Evolutionary conservation across 208 protist species (phyloP).

Genomic region (Wallacemonas sp.): DNA sequence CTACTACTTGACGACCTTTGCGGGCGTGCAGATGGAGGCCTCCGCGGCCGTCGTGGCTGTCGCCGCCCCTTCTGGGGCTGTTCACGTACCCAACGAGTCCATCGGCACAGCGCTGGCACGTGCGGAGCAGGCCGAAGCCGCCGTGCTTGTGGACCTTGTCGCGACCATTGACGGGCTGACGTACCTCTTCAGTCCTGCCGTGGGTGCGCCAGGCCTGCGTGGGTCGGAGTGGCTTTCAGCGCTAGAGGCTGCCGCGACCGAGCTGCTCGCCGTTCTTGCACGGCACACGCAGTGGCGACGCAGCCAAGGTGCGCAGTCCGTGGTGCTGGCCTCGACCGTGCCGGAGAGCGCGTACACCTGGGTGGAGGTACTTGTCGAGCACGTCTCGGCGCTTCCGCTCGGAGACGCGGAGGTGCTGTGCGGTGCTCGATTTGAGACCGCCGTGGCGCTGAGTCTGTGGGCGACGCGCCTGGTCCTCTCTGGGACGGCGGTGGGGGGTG

Average conservation of each 20-base stretch:
- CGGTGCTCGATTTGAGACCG: neutral
- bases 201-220: neutral
- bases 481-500: neutral
- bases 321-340: neutral
- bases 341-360: neutral
- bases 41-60: neutral
- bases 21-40: constrained; percentile 1
- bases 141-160: neutral
- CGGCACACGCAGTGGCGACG: neutral
- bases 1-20: constrained; percentile 20
- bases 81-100: too few species aligned
- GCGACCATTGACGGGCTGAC: neutral
- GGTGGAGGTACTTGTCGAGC: neutral
- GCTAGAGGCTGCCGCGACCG: neutral
- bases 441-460: neutral
- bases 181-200: neutral
- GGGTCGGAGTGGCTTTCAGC: neutral
- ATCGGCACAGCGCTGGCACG: neutral
- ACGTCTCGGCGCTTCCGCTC: neutral
- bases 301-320: neutral
- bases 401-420: neutral
- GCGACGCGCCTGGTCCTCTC: neutral
- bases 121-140: neutral
- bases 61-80: too few species aligned
- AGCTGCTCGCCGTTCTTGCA: neutral